Evolutionary conservation across 345 rosid species (phyloP), one percentile per base, ranked within the genome.

Genomic region (Combretum micranthum): DNA sequence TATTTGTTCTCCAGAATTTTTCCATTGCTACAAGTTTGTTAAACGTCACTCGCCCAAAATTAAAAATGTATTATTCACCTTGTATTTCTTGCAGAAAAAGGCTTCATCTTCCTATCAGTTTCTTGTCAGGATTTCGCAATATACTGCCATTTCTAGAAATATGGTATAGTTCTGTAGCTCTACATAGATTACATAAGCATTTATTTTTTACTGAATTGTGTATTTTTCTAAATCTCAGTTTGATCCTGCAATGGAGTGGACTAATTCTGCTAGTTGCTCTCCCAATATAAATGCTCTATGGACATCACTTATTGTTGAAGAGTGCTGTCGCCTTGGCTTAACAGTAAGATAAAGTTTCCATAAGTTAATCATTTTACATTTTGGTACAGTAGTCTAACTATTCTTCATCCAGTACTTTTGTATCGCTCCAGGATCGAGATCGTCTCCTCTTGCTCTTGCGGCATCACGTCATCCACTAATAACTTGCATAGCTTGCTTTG

Each of bases 391-490:
- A 62, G 57, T 67, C 74, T 88, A 66, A 80, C 52, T 64, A 60
- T 62, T 69, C 61, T 62, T 63, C 51, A 39, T 76, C 64, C 81
- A 88, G 98, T 88, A 86, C 61, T 88, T 92, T 66, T 92, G 98
- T 75, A 69, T 92, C 69, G 98, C 96, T 58, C 96, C 98, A 52
- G 98, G 98, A 64, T 92, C 96, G 23, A 84, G 98, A 70, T 92
- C 98, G 63, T 83, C 96, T 48, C 98, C 87, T 21, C 92, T 92
- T 68, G 95, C 96, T 21, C 74, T 88, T 49, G 95, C 98, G 69
- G 98, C 98, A 75, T 79, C 96, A 20, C 55, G 67, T 61, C 98
- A 92, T 78, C 87, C 88, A 52, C 74, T 79, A 49, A 68, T 72
- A 48, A 86, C 84, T 11, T 88, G 96, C 67, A 77, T 84, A 64